Evolutionary conservation across 2,329 filamentous ascomycete species (phyloP).

Genomic region (Diaporthe longicolla): DNA sequence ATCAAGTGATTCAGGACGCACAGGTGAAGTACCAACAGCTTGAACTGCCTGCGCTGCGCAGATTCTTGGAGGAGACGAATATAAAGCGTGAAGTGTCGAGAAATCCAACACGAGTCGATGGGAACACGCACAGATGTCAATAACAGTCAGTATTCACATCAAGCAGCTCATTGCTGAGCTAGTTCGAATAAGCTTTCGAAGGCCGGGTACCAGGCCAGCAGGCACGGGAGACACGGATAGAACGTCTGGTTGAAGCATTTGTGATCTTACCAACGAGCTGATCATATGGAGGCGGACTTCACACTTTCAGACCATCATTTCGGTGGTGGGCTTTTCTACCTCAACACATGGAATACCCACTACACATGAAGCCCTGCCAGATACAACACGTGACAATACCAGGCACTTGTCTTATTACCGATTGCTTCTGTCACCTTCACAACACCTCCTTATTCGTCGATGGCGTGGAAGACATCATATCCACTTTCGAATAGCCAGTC

Average conservation of each 20-base stretch:
- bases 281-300: neutral
- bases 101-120: too few relatives aligned
- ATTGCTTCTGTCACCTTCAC: neutral
- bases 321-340: neutral
- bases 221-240: neutral
- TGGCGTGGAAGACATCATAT: neutral
- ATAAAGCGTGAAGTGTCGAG: neutral
- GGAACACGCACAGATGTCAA: neutral
- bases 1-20: neutral
- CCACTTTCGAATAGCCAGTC: conserved; percentile 5
- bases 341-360: too few relatives aligned
- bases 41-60: neutral
- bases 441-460: neutral
- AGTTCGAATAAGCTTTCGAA: neutral
- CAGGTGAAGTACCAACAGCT: neutral
- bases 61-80: neutral
- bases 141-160: neutral
- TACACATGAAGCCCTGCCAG: too few relatives aligned
- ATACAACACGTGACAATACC: too few relatives aligned
- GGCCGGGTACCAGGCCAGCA: neutral
- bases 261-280: too few relatives aligned
- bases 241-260: neutral
- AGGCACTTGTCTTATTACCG: too few relatives aligned
- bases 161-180: neutral
- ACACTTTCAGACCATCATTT: neutral